Base-by-base conservation (phyloP, 805 yeast species). In the Candida argentea region DNA sequence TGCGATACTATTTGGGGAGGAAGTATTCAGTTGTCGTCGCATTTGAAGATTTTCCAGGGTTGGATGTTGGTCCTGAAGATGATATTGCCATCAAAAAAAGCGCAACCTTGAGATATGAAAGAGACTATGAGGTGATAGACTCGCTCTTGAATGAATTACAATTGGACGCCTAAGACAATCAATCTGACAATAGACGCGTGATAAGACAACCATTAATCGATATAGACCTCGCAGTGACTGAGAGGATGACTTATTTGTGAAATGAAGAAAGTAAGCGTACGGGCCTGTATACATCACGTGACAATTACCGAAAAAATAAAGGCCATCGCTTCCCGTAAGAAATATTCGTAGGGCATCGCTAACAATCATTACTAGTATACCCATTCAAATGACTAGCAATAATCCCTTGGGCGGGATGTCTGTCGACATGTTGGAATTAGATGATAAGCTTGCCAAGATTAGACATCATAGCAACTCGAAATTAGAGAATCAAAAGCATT, bases 401-500 rank as follows among this genome's bases (percentile, higher is more conserved):
- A 55, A 58, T 30, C 64, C 65, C 31, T 62, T 58, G 31, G 66
- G 64, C 17, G 65, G 59, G 22, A 31, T 39, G 18, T 38, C 55
- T 20, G 31, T 40, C 18, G 64, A 53, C 28, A 29, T 40, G 24
- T 46, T 74, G 38, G 79, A 70, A 40, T 55, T 81, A 51, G 81
- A 77, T 29, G 72, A 66, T 8, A 78, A 69, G 46, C 55, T 84
- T 24, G 65, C 71, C 33, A 73, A 73, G 46, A 74, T 87, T 39
- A 70, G 95, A 50, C 41, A 61, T 4, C 95, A 86, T 45, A 57
- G 69, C 42, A 67, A 57, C 36, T 84, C 94, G n/a, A 85, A 84
- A 49, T 59, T 87, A 28, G 85, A 79, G 14, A 83, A 86, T 52
- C 96, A 86, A 57, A 81, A 79, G 46, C 85, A 80, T 47, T 63